Base-by-base conservation (phyloP, 257 asterid genomes). In the Solanum phureja region DNA sequence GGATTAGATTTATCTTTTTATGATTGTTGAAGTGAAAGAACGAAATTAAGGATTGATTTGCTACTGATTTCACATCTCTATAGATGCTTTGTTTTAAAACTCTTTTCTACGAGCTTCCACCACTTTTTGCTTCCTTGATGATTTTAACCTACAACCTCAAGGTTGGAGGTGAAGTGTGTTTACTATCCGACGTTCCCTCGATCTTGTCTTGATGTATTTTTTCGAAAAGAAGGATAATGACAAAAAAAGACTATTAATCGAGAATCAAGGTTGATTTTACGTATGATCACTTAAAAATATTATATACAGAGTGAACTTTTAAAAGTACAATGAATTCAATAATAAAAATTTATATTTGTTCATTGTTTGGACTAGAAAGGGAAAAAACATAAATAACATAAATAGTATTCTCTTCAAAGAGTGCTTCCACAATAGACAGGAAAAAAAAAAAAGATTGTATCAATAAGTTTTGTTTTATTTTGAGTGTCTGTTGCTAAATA, bases 301-400 rank as follows among this genome's bases (percentile, higher is more conserved):
- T 6, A 56, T 1, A 18, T 18, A 0, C 1, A 52, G 10, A 2
- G n/a, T 52, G 62, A 0, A 52, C 1, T 0, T 58, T 58, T 60
- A 1, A 8, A 60, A 8, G 29, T 4, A 23, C 12, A 21, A 60
- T 60, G 29, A 60, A 21, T 60, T 60, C 0, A 60, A 60, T 60
- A 60, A 21, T 64, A 24, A 24, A 64, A 64, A 24, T 1, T 64
- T 1, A 5, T 68, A 13, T 29, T 68, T 0, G 1, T 68, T 68
- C 6, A 68, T 29, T 29, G 23, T 29, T 24, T 29, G 76, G 40
- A 31, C 76, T 0, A n/a, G 29, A 62, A 62, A 7, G 24, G 11
- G 1, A 11, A n/a, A 62, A 62, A n/a, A 62, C 49, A 42, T 42
- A 38, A 38, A 38, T 38, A 38, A 6, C 1, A 8, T 60, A n/a